Base-by-base conservation (phyloP, 176 grass and related monocot genomes). In the Puya raimondii region DNA sequence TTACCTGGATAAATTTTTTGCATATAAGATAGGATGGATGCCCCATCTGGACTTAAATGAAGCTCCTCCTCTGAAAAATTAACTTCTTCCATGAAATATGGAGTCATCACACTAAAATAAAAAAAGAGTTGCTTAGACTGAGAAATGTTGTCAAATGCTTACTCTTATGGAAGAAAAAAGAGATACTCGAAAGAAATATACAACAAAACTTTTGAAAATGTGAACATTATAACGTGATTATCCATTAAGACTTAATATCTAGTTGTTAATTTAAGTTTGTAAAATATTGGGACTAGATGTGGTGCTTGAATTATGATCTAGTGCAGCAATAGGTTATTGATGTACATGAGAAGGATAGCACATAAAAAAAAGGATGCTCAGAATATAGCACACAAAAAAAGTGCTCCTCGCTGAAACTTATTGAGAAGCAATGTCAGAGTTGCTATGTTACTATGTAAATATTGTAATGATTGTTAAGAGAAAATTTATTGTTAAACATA, bases 1-100 rank as follows among this genome's bases (percentile, higher is more conserved):
- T n/a, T 50, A 91, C 92, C 92, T 85, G 92, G 92, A 81, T 89
- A 96, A 87, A 96, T 91, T 71, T 74, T 91, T 83, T 96, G 70
- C 92, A 96, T 96, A 75, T 96, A 96, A 26, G 78, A 79, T 72
- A 96, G 83, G 51, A 91, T 87, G 73, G 92, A 96, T 17, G 81
- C 64, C 63, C 91, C 83, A 69, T 96, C 92, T 87, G 91, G 81
- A 84, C 85, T 82, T 64, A 65, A 82, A 80, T 89, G 70, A 87
- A 91, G 92, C 54, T 91, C 88, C 12, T 91, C 88, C 75, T 87
- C 78, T 22, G 88, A 91, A 88, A 96, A 91, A 71, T 85, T 91
- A 65, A 96, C 83, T 82, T 87, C 92, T 81, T 96, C 92, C 76
- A 83, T 83, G 73, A 89, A 96, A 74, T 96, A 96, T 47, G 92